Evolutionary conservation across 441 rosid species (phyloP), one percentile per base, ranked within the genome.

Genomic region (Adansonia madagascariensis): DNA sequence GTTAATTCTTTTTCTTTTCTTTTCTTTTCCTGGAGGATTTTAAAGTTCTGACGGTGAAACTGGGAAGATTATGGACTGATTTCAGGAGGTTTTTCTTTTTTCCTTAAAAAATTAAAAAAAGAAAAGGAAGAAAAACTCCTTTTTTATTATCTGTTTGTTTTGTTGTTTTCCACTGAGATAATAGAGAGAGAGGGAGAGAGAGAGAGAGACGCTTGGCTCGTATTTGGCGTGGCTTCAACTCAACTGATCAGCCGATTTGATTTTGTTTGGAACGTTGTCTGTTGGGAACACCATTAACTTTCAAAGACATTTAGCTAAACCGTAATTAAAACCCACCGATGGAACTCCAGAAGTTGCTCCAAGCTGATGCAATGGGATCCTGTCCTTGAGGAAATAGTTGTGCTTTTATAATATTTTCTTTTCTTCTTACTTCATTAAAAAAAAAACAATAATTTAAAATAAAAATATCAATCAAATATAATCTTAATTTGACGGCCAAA

Each of bases 191-290:
- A 1, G 35, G 35, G 35, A 46, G 1, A 46, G 10, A 46, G 52
- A 43, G 47, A 7, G 69, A 64, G 8, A 71, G 4, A 8, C n/a
- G 62, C 52, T 41, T 17, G 61, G 59, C 59, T 69, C 20, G 44
- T 22, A 47, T 6, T 12, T 24, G 73, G 73, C 57, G 35, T 44
- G 56, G 72, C 73, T 68, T 47, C 73, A 17, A 64, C 24, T 8
- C 2, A 63, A 47, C 67, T 17, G 44, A 2, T 62, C 2, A 63
- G 68, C 67, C 43, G 44, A 2, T 62, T 62, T 31, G n/a, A 22
- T 60, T 8, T 57, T 57, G 20, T 18, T 18, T 49, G 12, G 14
- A 49, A 49, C 53, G 4, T 49, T 49, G 53, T 2, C 53, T 12
- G 15, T 39, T 39, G 43, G 6, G 6, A 39, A 39, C 43, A 39